Base-by-base conservation (phyloP, 2,329 filamentous ascomycete genomes). In the Cladosporium sp. region DNA sequence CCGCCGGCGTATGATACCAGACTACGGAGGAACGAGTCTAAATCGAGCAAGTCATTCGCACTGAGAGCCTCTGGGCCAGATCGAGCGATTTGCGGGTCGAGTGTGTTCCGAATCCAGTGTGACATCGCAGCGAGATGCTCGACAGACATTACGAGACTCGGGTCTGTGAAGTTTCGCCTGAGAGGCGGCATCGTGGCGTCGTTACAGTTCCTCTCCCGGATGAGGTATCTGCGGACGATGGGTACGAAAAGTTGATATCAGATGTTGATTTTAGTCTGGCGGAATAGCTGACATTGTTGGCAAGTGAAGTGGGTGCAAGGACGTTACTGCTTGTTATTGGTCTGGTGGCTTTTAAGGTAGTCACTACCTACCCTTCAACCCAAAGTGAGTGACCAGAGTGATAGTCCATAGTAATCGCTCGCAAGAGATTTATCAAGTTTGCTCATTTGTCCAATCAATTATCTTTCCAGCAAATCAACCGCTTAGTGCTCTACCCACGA, bases 401-500 rank as follows among this genome's bases (percentile, higher is more conserved):
- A n/a, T n/a, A n/a, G n/a, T n/a, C n/a, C n/a, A n/a, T n/a, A n/a
- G n/a, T n/a, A n/a, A 3, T 32, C 28, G 28, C 3, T 32, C 28
- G 3, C 28, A 10, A 10, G 28, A 32, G 12, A n/a, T n/a, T 5
- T 10, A 32, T 9, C 2, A 9, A 9, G 8, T 3, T 32, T 32
- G 28, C 28, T 32, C 28, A 9, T 32, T 32, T 7, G 12, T 32
- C 28, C 9, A 7, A 32, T 32, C 28, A 9, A n/a, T n/a, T n/a
- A n/a, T n/a, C n/a, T n/a, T 32, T 32, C 24, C 8, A 19, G 9
- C 3, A 13, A 5, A 25, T 44, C 40, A 44, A 19, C 63, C 75
- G n/a, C 64, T 73, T 61, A 91, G 69, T 15, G 88, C 88, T 73
- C 82, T 88, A 53, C 74, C 77, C 60, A 90, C 81, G 71, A 91